Conservation (phyloP, 2,329 filamentous ascomycete genomes). For the Fonsecaea erecta region DNA sequence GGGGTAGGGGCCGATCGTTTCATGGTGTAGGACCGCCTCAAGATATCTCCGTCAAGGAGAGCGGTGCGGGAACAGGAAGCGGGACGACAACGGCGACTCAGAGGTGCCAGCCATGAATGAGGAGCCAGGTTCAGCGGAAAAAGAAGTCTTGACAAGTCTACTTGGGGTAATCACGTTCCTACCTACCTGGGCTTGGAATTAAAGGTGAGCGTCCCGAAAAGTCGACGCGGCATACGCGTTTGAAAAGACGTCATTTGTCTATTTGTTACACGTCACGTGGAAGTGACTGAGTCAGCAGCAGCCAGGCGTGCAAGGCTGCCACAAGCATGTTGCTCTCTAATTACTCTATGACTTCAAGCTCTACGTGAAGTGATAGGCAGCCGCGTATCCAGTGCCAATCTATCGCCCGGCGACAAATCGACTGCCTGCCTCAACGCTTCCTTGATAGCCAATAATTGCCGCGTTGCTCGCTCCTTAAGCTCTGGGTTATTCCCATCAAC, state of each 20-base stretch:
- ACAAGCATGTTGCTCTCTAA: background rate
- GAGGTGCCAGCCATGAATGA: constrained; percentile 18
- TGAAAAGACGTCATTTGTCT: constrained; percentile 7
- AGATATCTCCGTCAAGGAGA: constrained; percentile 4
- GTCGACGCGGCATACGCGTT: constrained; percentile 13
- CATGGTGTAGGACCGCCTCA: constrained; percentile 24
- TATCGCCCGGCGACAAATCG: constrained; percentile 61
- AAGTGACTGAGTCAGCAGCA: constrained; percentile 17
- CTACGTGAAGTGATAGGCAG: constrained; percentile 46
- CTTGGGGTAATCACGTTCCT: background rate
- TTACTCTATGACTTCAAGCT: constrained; percentile 14
- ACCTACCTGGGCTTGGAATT: background rate
- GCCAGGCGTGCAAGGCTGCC: background rate
- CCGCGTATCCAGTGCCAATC: constrained; percentile 64
- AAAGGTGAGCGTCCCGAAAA: background rate
- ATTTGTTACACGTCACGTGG: constrained; percentile 17
- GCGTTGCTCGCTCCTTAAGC: constrained; percentile 58
- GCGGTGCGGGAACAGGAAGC: background rate
- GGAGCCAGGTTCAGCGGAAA: constrained; percentile 21
- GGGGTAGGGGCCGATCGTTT: constrained; percentile 46
- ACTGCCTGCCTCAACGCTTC: constrained; percentile 61
- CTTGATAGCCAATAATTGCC: constrained; percentile 60
- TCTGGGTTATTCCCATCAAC: constrained; percentile 58
- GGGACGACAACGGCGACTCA: background rate
- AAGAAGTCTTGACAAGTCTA: background rate